phyloP scores from a whole-genome alignment of 2,329 filamentous ascomycete genomes.

The Trichoderma semiorbis region DNA sequence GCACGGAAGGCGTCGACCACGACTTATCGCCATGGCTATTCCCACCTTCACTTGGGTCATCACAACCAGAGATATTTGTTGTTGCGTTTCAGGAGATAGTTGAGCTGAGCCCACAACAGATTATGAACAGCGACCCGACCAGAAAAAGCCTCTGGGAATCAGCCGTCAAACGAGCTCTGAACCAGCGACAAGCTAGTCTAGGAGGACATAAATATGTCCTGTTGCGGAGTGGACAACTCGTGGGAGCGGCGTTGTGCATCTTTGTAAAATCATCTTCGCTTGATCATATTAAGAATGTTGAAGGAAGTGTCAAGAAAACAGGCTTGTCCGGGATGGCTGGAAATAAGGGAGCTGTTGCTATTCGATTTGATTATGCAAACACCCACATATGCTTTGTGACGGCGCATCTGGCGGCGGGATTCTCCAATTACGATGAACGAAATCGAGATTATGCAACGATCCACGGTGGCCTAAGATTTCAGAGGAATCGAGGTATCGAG shows the following conservation, averaged over 20 bases:
- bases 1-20: slow-evolving; percentile 69
- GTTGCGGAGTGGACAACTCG: slow-evolving; percentile 86
- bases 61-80: slow-evolving; percentile 79
- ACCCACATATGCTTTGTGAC: slow-evolving; percentile 95
- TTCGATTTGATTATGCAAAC: slow-evolving; percentile 90
- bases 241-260: slow-evolving; percentile 87
- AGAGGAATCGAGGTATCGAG: slow-evolving; percentile 84
- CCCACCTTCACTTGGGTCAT: slow-evolving; percentile 53
- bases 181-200: slow-evolving; percentile 61
- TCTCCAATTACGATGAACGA: slow-evolving; percentile 93
- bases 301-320: slow-evolving; percentile 89
- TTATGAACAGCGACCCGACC: slow-evolving; percentile 95
- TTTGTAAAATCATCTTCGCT: slow-evolving; percentile 81
- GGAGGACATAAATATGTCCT: slow-evolving; percentile 81
- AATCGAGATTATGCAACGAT: slow-evolving; percentile 93
- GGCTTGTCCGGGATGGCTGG: slow-evolving; percentile 96
- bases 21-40: slow-evolving; percentile 87
- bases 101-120: slow-evolving; percentile 94
- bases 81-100: slow-evolving; percentile 98
- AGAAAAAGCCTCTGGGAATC: slow-evolving; percentile 83
- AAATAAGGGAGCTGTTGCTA: slow-evolving; percentile 96
- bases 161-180: slow-evolving; percentile 74
- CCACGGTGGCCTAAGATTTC: slow-evolving; percentile 81
- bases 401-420: slow-evolving; percentile 91
- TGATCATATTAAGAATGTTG: slow-evolving; percentile 87